Percentiles rank a stretch among this genome's conserved stretches.
These are phyloP conservation scores for Plasmodium falciparum DNA, from an alignment of 169 alveolate species.

Conservation along the genomic window DNA sequence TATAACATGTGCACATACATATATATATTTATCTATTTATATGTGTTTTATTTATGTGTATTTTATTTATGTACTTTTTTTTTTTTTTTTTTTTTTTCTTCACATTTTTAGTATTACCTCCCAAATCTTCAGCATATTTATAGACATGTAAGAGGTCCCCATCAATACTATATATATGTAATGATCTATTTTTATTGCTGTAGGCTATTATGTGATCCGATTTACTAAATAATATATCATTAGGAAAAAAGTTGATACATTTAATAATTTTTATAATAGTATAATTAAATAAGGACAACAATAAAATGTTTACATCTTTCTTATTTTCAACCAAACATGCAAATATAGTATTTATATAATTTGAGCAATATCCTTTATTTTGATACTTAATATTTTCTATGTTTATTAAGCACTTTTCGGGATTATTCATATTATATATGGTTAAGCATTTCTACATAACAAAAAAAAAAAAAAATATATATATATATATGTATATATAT, in stretches of 20 bases:
- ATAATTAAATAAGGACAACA: slow-evolving; percentile 34
- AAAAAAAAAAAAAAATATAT: neutral
- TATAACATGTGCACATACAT: neutral
- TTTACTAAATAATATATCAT: slow-evolving; percentile 8
- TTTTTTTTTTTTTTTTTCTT: neutral
- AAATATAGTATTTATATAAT: slow-evolving; percentile 9
- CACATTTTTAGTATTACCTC: neutral
- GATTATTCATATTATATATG: slow-evolving; percentile 22
- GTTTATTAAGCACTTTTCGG: slow-evolving; percentile 16
- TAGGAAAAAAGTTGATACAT: slow-evolving; percentile 25
- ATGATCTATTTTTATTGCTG: slow-evolving; percentile 21
- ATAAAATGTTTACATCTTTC: slow-evolving; percentile 5
- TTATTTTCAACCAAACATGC: slow-evolving; percentile 37
- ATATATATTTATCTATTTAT: neutral
- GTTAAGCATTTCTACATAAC: slow-evolving; percentile 22
- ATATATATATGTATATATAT: neutral
- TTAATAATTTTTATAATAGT: slow-evolving; percentile 1
- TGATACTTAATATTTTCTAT: slow-evolving; percentile 35
- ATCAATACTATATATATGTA: slow-evolving; percentile 25
- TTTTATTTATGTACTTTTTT: neutral
- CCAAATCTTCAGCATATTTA: slow-evolving; percentile 9
- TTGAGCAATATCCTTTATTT: slow-evolving; percentile 25
- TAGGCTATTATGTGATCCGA: slow-evolving; percentile 7
- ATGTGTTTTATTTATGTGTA: neutral
- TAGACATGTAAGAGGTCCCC: slow-evolving; percentile 32